Conservation (phyloP, 1,139 yeast genomes). For the Taphrina deformans region DNA sequence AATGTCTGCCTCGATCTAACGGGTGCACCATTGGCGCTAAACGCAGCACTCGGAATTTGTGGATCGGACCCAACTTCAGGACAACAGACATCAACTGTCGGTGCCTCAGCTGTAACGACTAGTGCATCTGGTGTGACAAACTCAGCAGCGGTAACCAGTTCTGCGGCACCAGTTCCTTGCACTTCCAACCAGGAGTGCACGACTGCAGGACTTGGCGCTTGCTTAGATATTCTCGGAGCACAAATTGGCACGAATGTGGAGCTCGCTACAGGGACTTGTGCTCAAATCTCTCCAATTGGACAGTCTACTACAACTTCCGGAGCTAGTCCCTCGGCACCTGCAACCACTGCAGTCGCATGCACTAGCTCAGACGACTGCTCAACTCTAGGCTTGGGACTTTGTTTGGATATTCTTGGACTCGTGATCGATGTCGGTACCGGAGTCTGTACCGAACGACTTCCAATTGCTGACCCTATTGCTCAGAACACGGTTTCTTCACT, state of each 20-base stretch:
- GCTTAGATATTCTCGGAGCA: background rate
- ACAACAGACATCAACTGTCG: background rate
- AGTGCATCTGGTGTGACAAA: background rate
- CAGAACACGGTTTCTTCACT: background rate
- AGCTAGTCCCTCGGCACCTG: background rate
- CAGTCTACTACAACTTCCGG: background rate
- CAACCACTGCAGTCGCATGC: background rate
- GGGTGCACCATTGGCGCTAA: background rate
- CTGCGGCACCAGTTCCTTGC: background rate
- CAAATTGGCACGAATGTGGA: background rate
- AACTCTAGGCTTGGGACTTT: background rate
- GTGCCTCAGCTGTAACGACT: background rate
- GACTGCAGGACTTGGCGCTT: background rate
- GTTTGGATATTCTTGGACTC: background rate
- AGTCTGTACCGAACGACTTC: background rate
- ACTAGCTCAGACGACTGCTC: background rate
- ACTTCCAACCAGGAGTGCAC: background rate
- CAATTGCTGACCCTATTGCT: background rate
- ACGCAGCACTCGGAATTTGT: background rate
- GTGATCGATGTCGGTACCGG: conserved; percentile 2
- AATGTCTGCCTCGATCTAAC: background rate
- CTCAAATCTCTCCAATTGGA: background rate
- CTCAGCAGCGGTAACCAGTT: background rate
- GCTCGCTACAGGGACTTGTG: background rate
- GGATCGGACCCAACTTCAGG: background rate